Evolutionary conservation across 2,329 filamentous ascomycete genomes (phyloP), one percentile per base, ranked within the genome.

Genomic region (Tolypocladium guangdongense): DNA sequence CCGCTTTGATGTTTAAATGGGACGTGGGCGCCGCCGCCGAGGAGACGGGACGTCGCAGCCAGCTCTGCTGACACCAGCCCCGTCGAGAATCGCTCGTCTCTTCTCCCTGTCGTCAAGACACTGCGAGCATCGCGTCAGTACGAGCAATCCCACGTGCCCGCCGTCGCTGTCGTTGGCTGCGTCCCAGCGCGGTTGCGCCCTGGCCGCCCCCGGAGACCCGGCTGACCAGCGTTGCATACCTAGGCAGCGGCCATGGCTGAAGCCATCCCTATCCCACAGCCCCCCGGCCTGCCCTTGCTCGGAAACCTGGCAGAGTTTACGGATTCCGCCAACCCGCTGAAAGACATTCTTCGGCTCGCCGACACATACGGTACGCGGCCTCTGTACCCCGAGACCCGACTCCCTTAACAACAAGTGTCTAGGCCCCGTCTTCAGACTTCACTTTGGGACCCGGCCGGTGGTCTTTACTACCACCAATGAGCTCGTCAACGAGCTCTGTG

Each of bases 251-350:
- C 41, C 50, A 71, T 70, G 69, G 61, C 67, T 33, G 66, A 68
- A 50, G 55, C 59, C 35, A 64, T 70, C 16, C 72, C 77, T 3
- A 85, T 89, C 52, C 84, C 86, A 2, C 77, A 80, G 48, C 85
- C 85, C 30, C 75, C 74, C 52, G 82, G 81, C 3, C 70, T 86
- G 53, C 86, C 84, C 1, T 65, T 89, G 30, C 57, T 89, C 27
- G 86, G 86, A 32, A 86, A 89, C 59, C 63, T 86, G 33, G 70
- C 72, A 52, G 82, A 87, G 57, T 76, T 90, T 57, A 78, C 85
- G n/a, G n/a, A n/a, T n/a, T n/a, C n/a, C 54, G 67, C 74, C 0
- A 75, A 78, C n/a, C 80, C 84, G 0, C 64, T 81, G 2, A 68
- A 74, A 24, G 81, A 82, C 27, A 66, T 87, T 22, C 63, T 67